phyloP scores from a whole-genome alignment of 371 early-diverging fungal genomes.

The Lichtheimia ramosa region DNA sequence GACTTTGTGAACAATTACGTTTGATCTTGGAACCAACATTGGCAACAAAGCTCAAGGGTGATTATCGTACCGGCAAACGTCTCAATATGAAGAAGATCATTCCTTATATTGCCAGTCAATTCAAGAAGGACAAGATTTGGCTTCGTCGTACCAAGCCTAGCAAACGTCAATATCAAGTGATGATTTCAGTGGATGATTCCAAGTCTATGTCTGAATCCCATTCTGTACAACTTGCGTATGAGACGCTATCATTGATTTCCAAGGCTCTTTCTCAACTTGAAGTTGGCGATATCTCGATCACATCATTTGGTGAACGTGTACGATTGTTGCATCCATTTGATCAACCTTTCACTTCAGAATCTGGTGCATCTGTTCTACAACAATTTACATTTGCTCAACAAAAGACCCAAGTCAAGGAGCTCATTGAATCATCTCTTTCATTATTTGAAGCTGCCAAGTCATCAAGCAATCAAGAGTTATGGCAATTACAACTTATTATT shows the following conservation, averaged over 20 bases:
- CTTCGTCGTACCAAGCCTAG: slow-evolving; percentile 97
- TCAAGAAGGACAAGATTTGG: slow-evolving; percentile 99
- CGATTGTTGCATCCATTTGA: slow-evolving; percentile 92
- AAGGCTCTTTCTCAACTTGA: slow-evolving; percentile 93
- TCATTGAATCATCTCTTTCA: slow-evolving; percentile 80
- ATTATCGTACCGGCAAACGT: slow-evolving; percentile 99
- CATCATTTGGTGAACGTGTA: slow-evolving; percentile 89
- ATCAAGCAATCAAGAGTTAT: slow-evolving; percentile 68
- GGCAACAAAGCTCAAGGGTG: slow-evolving; percentile 96
- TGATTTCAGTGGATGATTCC: slow-evolving; percentile 99
- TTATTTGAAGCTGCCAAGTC: slow-evolving; percentile 75
- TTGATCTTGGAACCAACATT: slow-evolving; percentile 97
- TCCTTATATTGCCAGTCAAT: slow-evolving; percentile 98
- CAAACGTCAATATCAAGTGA: slow-evolving; percentile 97
- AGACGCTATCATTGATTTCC: slow-evolving; percentile 88
- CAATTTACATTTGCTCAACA: slow-evolving; percentile 92
- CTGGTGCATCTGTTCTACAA: slow-evolving; percentile 86
- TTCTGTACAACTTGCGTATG: slow-evolving; percentile 90
- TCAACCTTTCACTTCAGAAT: slow-evolving; percentile 82
- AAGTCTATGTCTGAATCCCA: slow-evolving; percentile 94
- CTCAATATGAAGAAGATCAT: slow-evolving; percentile 99
- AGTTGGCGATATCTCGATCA: slow-evolving; percentile 89
- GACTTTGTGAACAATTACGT: slow-evolving; percentile 93
- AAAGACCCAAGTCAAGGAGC: slow-evolving; percentile 78
- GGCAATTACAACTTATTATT: slow-evolving; percentile 95